Percentiles rank a stretch among this genome's conserved stretches.
phyloP scores from a whole-genome alignment of 805 yeast genomes.

The Starmerella sirachaensis region DNA sequence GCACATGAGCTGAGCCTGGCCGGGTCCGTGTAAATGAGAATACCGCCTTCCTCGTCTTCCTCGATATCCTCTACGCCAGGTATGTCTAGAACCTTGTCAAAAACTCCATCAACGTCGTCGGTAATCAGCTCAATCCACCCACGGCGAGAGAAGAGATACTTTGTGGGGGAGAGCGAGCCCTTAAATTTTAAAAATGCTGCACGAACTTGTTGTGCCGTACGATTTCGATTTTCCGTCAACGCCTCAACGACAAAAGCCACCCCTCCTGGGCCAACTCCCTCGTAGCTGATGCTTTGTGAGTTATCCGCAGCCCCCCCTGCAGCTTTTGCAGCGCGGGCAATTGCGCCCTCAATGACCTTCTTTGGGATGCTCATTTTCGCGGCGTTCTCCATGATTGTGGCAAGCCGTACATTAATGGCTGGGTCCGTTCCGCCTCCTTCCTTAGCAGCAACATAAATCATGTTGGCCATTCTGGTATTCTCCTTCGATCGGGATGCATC shows the following conservation, averaged over 20 bases:
- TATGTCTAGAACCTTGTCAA: slow-evolving; percentile 63
- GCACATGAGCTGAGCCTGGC: slow-evolving; percentile 51
- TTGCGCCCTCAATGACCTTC: slow-evolving; percentile 75
- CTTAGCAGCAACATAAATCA: slow-evolving; percentile 64
- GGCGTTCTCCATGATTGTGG: slow-evolving; percentile 68
- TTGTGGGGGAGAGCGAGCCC: slow-evolving; percentile 62
- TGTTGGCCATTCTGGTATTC: slow-evolving; percentile 58
- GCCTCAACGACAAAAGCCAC: slow-evolving; percentile 78
- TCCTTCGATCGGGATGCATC: slow-evolving; percentile 66
- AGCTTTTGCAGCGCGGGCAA: slow-evolving; percentile 40
- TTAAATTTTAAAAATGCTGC: slow-evolving; percentile 54
- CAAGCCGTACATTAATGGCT: slow-evolving; percentile 45
- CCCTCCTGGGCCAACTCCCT: slow-evolving; percentile 89
- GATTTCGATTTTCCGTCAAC: slow-evolving; percentile 73
- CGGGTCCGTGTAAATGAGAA: slow-evolving; percentile 53
- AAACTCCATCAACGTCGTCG: slow-evolving; percentile 46
- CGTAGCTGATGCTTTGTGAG: slow-evolving; percentile 51
- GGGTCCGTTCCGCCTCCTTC: slow-evolving; percentile 57
- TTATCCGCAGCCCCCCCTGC: slow-evolving; percentile 64
- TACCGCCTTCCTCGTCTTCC: slow-evolving; percentile 26
- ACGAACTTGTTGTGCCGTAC: slow-evolving; percentile 67
- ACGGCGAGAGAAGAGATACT: slow-evolving; percentile 61
- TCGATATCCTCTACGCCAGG: slow-evolving; percentile 48
- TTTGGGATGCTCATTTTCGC: slow-evolving; percentile 64
- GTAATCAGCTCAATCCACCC: slow-evolving; percentile 51